Base-by-base conservation (phyloP, 1,284 basidiomycete genomes). In the Puccinia triticina region DNA sequence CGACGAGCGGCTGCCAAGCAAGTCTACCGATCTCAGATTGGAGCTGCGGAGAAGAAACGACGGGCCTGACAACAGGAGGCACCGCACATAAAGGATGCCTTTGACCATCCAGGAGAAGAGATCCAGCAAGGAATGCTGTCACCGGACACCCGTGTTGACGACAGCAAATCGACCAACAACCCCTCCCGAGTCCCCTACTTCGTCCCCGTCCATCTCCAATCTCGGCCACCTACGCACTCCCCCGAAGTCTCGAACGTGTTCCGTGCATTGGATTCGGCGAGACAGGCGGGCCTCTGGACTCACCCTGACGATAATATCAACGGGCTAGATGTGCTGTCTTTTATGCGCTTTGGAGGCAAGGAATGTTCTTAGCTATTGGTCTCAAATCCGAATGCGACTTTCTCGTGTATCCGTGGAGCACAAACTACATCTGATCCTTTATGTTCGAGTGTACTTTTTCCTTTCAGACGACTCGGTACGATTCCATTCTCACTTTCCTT, bases 401-500 rank as follows among this genome's bases (percentile, higher is more conserved):
- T 87, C 88, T 98, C 59, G 93, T 98, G 0, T 99, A 99, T 88
- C 97, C 97, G 76, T 94, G 94, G 85, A 75, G 91, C 23, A 23
- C 37, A 5, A 10, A 29, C 46, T 1, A 26, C 18, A 88, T 37
- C 57, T 50, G 59, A 53, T 32, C 12, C 18, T n/a, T n/a, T 40
- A 34, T 32, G 1, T 23, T 69, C 18, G 34, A 43, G 18, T 66
- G 26, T 2, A 34, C 32, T 21, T 14, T 14, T 21, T 29, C 75
- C 26, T 2, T 59, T n/a, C 53, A 95, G 96, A 96, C 77, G 97
- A 99, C 86, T 95, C 96, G 7, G 88, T 99, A 46, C 90, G 97
- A 23, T 99, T 97, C 87, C 97, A 99, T 85, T 96, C 95, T 0
- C 97, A 99, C 87, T 99, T 98, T 86, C 93, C 93, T 16, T 93